phyloP scores from a whole-genome alignment of 164 flowering plant species.

The Stephania japonica region DNA sequence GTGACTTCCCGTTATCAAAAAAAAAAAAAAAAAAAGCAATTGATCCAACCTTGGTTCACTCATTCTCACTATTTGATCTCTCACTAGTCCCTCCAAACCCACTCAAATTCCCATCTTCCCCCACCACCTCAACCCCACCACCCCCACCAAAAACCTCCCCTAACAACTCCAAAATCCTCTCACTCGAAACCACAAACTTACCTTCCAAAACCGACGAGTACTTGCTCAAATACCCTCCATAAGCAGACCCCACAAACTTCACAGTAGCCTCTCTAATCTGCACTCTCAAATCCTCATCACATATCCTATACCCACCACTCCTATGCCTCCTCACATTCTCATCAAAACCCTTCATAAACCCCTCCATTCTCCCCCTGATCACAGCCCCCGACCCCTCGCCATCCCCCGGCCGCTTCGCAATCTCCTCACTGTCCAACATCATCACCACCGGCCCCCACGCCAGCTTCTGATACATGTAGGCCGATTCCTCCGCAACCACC shows the following conservation, averaged over 20 bases:
- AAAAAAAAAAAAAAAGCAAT: neutral
- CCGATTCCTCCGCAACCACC: constrained; percentile 52
- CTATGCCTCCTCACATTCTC: constrained; percentile 39
- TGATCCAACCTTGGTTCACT: neutral
- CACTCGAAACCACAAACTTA: constrained; percentile 27
- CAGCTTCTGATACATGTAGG: constrained; percentile 51
- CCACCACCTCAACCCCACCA: constrained; percentile 6
- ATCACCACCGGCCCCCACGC: constrained; percentile 54
- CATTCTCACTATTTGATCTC: constrained; percentile 9
- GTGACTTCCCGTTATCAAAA: too few relatives aligned
- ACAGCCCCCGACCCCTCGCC: constrained; percentile 8
- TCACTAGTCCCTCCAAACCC: constrained; percentile 14
- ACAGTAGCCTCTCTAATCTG: constrained; percentile 48
- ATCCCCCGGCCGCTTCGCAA: neutral
- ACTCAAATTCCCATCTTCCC: constrained; percentile 1
- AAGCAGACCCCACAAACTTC: constrained; percentile 42
- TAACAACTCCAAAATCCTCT: constrained; percentile 28
- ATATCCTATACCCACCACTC: constrained; percentile 30
- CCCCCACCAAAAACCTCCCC: constrained; percentile 28
- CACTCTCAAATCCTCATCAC: constrained; percentile 48
- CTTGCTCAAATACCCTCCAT: constrained; percentile 31
- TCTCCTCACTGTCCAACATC: constrained; percentile 34
- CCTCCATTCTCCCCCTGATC: constrained; percentile 35
- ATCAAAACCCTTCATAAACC: constrained; percentile 38
- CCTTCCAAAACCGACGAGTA: constrained; percentile 17